Evolutionary conservation across 352 stramenopile species (phyloP).

Genomic region (Pythium vanterpoolii): DNA sequence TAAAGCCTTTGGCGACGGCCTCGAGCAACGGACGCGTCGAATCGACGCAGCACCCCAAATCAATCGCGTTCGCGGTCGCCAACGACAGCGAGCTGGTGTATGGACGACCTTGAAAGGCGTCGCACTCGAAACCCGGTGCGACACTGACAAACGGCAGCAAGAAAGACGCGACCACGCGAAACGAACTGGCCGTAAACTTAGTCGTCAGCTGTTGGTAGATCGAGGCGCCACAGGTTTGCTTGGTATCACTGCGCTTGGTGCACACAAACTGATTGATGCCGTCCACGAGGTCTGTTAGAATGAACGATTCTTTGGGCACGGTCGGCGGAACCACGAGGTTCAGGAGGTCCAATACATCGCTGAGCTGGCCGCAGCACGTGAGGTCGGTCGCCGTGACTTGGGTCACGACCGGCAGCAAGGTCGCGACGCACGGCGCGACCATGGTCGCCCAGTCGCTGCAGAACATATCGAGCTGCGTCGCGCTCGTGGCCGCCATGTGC

Average conservation of each 20-base stretch:
- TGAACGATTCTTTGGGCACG: slow-evolving; percentile 34
- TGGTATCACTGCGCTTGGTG: slow-evolving; percentile 26
- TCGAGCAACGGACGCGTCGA: slow-evolving; percentile 41
- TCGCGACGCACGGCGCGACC: slow-evolving; percentile 36
- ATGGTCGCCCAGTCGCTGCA: slow-evolving; percentile 38
- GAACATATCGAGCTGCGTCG: slow-evolving; percentile 36
- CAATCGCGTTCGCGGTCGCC: slow-evolving; percentile 29
- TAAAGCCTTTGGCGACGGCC: slow-evolving; percentile 32
- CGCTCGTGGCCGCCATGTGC: slow-evolving; percentile 35
- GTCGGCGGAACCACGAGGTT: slow-evolving; percentile 42
- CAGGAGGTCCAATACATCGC: slow-evolving; percentile 42
- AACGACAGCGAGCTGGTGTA: slow-evolving; percentile 43
- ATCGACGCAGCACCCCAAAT: slow-evolving; percentile 45
- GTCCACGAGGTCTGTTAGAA: slow-evolving; percentile 45
- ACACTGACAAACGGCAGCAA: slow-evolving; percentile 47
- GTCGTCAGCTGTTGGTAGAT: slow-evolving; percentile 43
- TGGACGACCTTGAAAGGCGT: slow-evolving; percentile 31
- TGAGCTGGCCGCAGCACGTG: slow-evolving; percentile 42
- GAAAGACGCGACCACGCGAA: slow-evolving; percentile 42
- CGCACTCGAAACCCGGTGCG: slow-evolving; percentile 31
- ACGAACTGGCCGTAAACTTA: slow-evolving; percentile 33
- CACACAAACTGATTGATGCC: slow-evolving; percentile 49
- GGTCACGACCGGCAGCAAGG: slow-evolving; percentile 35
- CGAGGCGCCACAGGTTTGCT: slow-evolving; percentile 33
- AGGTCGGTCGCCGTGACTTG: slow-evolving; percentile 34